phyloP scores from a whole-genome alignment of 2,329 filamentous ascomycete genomes.

The Penicillium thymicola region DNA sequence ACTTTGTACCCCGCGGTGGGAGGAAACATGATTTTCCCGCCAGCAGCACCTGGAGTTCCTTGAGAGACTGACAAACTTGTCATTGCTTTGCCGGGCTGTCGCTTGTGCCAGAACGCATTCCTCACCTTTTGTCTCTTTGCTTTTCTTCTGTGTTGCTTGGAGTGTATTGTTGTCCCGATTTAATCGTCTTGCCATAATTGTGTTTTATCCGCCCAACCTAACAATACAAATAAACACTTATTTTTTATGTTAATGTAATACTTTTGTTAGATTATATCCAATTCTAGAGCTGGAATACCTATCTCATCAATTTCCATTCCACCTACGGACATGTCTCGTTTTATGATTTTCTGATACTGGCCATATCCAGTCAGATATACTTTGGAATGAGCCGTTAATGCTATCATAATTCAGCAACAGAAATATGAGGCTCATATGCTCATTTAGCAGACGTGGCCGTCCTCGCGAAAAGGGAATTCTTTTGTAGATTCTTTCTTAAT shows the following conservation, averaged over 20 bases:
- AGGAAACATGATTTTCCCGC: neutral
- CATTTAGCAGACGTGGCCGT: neutral
- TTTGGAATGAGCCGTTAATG: neutral
- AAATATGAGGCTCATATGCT: neutral
- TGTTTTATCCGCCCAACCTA: neutral
- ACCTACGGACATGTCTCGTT: neutral
- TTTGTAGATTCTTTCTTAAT: neutral
- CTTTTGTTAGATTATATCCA: neutral
- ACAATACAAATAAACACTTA: neutral
- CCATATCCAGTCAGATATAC: neutral
- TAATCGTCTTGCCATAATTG: neutral
- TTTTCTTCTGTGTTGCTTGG: neutral
- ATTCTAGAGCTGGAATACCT: neutral
- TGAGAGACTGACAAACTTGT: neutral
- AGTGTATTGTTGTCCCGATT: neutral
- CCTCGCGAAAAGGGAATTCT: no score
- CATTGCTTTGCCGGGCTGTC: neutral
- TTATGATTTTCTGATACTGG: neutral
- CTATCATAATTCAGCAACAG: neutral
- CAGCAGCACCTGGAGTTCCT: neutral
- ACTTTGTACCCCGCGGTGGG: neutral
- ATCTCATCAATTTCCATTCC: neutral
- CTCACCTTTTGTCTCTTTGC: neutral
- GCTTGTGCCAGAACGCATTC: no score
- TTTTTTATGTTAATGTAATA: neutral